Evolutionary conservation across 257 asterid genomes (phyloP).

Genomic region (Nicotiana tomentosiformis): DNA sequence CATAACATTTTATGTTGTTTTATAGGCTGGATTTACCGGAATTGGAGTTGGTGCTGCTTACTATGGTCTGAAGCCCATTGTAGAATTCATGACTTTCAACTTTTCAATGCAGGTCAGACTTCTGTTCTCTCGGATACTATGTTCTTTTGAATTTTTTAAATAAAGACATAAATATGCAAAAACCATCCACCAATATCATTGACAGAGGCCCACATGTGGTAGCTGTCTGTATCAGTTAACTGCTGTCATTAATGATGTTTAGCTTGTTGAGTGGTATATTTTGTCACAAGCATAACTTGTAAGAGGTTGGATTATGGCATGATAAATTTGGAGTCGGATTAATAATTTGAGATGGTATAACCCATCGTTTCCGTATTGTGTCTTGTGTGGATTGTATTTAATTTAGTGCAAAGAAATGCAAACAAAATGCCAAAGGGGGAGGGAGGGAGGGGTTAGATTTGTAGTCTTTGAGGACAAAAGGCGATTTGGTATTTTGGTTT

Average conservation of each 20-base stretch:
- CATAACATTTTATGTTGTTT: conserved; percentile 14
- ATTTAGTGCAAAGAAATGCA: background rate
- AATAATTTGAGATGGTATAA: background rate
- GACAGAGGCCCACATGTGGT: background rate
- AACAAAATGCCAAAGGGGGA: background rate
- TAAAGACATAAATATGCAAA: background rate
- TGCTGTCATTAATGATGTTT: background rate
- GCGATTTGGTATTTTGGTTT: background rate
- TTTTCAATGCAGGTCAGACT: conserved; percentile 89
- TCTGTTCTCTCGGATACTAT: conserved; percentile 2
- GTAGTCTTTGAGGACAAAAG: conserved; percentile 1
- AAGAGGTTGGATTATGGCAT: background rate
- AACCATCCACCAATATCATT: background rate
- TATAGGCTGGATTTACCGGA: conserved; percentile 92
- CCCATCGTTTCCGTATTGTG: background rate
- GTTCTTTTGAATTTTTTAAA: background rate
- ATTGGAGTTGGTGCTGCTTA: conserved; percentile 98
- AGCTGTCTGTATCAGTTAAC: background rate
- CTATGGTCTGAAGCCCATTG: conserved; percentile 76
- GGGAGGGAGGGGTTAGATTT: background rate
- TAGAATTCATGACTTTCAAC: conserved; percentile 96
- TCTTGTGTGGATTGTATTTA: background rate
- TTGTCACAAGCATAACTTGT: background rate
- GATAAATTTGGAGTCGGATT: background rate
- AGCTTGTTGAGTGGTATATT: background rate